These are phyloP conservation scores for Globisporangium alternatum DNA, from an alignment of 352 stramenopile genomes.

Conservation along the genomic window DNA sequence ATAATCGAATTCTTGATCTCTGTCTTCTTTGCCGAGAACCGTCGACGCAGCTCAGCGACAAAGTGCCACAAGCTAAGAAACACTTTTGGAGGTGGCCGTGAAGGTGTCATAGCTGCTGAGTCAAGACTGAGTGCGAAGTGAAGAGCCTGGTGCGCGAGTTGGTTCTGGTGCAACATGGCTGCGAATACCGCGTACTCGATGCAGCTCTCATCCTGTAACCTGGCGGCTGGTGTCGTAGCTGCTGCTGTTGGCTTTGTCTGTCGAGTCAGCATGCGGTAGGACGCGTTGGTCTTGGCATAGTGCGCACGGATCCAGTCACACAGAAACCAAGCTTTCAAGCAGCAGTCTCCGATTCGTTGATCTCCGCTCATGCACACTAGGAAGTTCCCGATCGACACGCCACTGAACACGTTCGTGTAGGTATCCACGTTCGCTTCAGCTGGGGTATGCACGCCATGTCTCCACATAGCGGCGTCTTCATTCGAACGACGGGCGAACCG, in stretches of 20 bases:
- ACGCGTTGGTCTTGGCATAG: slow-evolving; percentile 46
- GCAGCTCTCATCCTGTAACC: slow-evolving; percentile 10
- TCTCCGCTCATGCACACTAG: slow-evolving; percentile 10
- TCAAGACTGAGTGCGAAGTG: slow-evolving; percentile 26
- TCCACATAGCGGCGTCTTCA: neutral
- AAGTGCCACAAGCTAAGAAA: slow-evolving; percentile 42
- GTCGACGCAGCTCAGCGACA: slow-evolving; percentile 51
- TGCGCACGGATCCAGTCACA: slow-evolving; percentile 54
- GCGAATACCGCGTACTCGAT: slow-evolving; percentile 63
- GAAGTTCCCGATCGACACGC: slow-evolving; percentile 19
- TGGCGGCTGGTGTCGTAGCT: neutral
- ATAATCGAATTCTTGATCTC: slow-evolving; percentile 31
- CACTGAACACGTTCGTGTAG: slow-evolving; percentile 29
- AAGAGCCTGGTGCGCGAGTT: slow-evolving; percentile 24
- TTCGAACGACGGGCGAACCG: neutral
- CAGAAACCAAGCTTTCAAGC: slow-evolving; percentile 17
- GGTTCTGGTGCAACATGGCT: slow-evolving; percentile 54
- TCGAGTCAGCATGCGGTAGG: slow-evolving; percentile 69
- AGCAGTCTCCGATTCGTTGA: neutral
- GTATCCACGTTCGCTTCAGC: neutral
- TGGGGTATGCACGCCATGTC: neutral
- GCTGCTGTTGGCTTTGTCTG: slow-evolving; percentile 28
- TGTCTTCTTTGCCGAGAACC: slow-evolving; percentile 39
- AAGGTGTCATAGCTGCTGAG: neutral
- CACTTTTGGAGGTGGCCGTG: slow-evolving; percentile 18